Evolutionary conservation across 148 eudicot genomes (phyloP), one percentile per base, ranked within the genome.

Genomic region (Persicaria tinctoria): DNA sequence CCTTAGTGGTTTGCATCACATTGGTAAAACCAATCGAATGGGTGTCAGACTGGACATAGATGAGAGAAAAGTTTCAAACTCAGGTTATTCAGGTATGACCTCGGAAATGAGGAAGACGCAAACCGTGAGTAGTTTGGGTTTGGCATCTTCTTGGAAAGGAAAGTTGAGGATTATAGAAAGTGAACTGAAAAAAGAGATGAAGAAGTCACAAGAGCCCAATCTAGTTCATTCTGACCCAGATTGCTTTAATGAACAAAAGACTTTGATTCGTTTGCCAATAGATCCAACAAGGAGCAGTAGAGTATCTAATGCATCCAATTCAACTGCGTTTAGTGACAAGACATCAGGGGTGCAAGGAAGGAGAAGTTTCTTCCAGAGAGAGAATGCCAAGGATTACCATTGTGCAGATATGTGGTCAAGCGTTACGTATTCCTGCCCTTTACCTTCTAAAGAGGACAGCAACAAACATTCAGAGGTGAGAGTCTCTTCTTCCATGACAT

Each of bases 131-230:
- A 68, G 76, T 77, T 74, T 69, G 62, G 50, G 74, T 73, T 76
- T 77, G 69, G 76, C 53, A 6, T 73, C 84, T 32, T 55, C 76
- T 71, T 76, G 79, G 51, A 86, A 88, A 76, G 90, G 93, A 71
- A 91, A 83, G 75, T 47, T 57, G 59, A 84, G 78, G 78, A 76
- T 83, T 50, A 81, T 72, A 69, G 84, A 81, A 73, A 74, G 53
- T 20, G 86, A 83, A 72, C 32, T 80, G 73, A 66, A 66, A 70
- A 73, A 53, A 41, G 78, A 82, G 73, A 51, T 66, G 49, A 76
- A 60, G 48, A 79, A 74, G 57, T 73, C 77, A 54, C 78, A 77
- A 76, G 78, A 73, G 50, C 56, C 70, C 13, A 72, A 72, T 78
- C 10, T 50, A 38, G 73, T 51, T 73, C 51, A 46, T 54, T 51